phyloP scores from a whole-genome alignment of 148 eudicot genomes.

The Silene conica region DNA sequence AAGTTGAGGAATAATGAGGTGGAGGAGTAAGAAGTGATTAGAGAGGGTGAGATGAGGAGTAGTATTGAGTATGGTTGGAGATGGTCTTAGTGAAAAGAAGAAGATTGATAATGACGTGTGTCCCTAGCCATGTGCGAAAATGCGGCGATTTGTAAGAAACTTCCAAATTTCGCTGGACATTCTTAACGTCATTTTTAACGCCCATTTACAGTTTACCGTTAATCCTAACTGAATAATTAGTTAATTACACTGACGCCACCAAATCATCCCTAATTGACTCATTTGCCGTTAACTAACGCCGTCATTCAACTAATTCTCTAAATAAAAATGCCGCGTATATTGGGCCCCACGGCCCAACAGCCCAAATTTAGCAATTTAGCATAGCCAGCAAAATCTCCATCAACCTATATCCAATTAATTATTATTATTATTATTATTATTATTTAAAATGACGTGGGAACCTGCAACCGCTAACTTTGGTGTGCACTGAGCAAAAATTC shows the following conservation, averaged over 20 bases:
- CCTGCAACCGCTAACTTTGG: no score
- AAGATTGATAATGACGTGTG: conserved; percentile 5
- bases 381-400: conserved; percentile 4
- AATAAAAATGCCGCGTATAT: conserved; percentile 22
- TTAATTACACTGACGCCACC: neutral
- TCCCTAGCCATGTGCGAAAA: conserved; percentile 19
- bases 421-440: neutral
- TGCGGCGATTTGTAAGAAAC: conserved; percentile 13
- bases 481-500: no score
- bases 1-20: no score
- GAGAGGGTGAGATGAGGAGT: no score
- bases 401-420: neutral
- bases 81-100: no score
- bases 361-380: neutral
- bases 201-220: conserved; percentile 1
- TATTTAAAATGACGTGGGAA: no score
- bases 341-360: conserved; percentile 22
- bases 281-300: conserved; percentile 26
- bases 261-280: neutral
- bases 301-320: conserved; percentile 11
- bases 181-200: conserved; percentile 16
- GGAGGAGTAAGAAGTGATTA: no score
- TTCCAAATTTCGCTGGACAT: conserved; percentile 1
- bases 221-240: neutral
- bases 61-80: no score